Conservation (phyloP, 139 green algal species). For the Chlorokybus atmophyticus region DNA sequence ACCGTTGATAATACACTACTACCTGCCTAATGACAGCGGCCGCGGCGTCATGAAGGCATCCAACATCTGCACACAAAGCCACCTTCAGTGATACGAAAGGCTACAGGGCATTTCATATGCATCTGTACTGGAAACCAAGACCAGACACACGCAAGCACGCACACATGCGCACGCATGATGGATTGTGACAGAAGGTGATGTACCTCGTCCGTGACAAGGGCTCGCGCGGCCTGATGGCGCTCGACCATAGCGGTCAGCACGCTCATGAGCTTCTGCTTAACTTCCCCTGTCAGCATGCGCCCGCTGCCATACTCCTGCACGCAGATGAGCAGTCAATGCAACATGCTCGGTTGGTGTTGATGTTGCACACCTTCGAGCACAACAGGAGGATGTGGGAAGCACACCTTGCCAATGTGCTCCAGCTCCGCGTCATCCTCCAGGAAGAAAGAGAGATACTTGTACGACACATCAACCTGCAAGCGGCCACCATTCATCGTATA, state of each 20-base stretch:
- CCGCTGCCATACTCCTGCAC: conserved; percentile 65
- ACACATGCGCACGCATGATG: not conserved
- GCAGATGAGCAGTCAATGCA: not conserved
- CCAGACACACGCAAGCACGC: conserved; percentile 1
- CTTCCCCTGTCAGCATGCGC: conserved; percentile 84
- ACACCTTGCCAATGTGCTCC: conserved; percentile 41
- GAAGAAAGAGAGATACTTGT: conserved; percentile 97
- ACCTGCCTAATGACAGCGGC: too few species aligned
- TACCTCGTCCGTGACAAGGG: conserved; percentile 73
- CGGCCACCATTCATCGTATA: not conserved
- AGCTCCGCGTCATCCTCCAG: conserved; percentile 81
- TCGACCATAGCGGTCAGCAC: conserved; percentile 69
- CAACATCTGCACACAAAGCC: too few species aligned
- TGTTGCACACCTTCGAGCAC: conserved; percentile 15
- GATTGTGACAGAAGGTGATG: not conserved
- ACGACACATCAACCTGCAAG: conserved; percentile 75
- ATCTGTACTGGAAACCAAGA: not conserved
- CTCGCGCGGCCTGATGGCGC: conserved; percentile 48
- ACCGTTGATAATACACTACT: too few species aligned
- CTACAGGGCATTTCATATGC: conserved; percentile 4
- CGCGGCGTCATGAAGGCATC: conserved; percentile 1
- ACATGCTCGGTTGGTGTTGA: not conserved
- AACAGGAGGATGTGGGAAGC: conserved; percentile 1
- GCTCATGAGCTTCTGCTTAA: conserved; percentile 81
- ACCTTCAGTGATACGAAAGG: too few species aligned